phyloP scores from a whole-genome alignment of 495 filamentous ascomycete species.

The Penicillium flavigenum region DNA sequence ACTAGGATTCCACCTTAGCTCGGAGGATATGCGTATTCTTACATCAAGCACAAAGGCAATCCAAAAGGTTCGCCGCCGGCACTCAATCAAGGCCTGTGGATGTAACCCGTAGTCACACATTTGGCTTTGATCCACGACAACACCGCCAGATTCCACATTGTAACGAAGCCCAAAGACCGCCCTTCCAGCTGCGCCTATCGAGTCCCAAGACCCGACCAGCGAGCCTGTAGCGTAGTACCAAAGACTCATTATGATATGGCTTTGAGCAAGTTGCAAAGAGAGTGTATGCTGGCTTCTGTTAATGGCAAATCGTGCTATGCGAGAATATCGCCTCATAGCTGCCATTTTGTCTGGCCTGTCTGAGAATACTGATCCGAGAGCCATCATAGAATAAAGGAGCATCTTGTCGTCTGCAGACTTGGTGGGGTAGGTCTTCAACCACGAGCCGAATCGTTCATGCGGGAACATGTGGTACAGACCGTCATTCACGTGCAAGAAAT shows the following conservation, averaged over 20 bases:
- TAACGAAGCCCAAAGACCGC: slow-evolving; percentile 57
- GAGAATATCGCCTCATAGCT: slow-evolving; percentile 51
- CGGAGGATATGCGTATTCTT: slow-evolving; percentile 24
- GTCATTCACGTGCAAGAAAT: slow-evolving; percentile 54
- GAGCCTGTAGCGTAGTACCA: slow-evolving; percentile 62
- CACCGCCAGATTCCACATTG: slow-evolving; percentile 59
- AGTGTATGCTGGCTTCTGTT: slow-evolving; percentile 49
- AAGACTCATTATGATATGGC: slow-evolving; percentile 59
- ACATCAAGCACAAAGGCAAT: slow-evolving; percentile 61
- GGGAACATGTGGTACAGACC: slow-evolving; percentile 59
- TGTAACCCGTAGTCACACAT: slow-evolving; percentile 57
- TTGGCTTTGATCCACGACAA: slow-evolving; percentile 43
- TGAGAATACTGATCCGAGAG: slow-evolving; percentile 58
- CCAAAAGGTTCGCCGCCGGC: slow-evolving; percentile 67
- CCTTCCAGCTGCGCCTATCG: slow-evolving; percentile 56
- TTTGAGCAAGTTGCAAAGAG: slow-evolving; percentile 61
- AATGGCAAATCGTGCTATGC: slow-evolving; percentile 59
- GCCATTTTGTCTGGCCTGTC: slow-evolving; percentile 47
- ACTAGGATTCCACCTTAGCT: neutral
- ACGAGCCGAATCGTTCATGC: slow-evolving; percentile 49
- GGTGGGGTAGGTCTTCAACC: slow-evolving; percentile 49
- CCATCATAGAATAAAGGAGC: slow-evolving; percentile 66
- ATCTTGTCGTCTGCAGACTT: slow-evolving; percentile 67
- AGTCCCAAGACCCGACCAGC: slow-evolving; percentile 57
- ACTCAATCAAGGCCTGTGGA: slow-evolving; percentile 59